Base-by-base conservation (phyloP, 495 filamentous ascomycete genomes). In the Aspergillus steynii region DNA sequence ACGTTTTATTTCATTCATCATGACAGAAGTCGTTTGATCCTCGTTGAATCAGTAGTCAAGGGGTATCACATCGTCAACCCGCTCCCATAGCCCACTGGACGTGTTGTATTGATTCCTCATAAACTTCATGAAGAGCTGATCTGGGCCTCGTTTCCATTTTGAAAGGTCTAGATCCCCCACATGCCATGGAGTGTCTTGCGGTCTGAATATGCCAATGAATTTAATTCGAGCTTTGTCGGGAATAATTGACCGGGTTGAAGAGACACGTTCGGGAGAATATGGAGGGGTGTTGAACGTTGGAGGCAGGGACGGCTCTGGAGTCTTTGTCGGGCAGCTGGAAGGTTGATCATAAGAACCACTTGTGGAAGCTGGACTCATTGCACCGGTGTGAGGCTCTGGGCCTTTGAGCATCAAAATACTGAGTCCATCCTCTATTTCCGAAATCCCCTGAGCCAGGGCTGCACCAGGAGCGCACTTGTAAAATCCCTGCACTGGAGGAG, bases 401-500 rank as follows among this genome's bases (percentile, higher is more conserved):
- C 9, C 9, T 42, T 42, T 3, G 31, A 4, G 37, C 37, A 42
- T 42, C 3, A 12, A 10, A 42, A 8, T 15, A 14, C 37, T 42
- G 14, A 42, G 5, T 8, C 1, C 10, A 34, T 78, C 76, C 49
- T 78, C 76, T 0, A 77, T 10, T n/a, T 53, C 55, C 53, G 74
- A 71, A 15, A 74, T 50, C 3, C 14, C 42, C 29, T 69, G 68
- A 0, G 57, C 64, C 2, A 74, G 27, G 4, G 52, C 56, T 20
- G 58, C 62, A 3, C 56, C 68, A 1, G 63, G 53, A 0, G 55
- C 25, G 29, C 64, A 65, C 29, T 68, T 68, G 29, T 67, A 72
- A 28, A 77, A 68, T 0, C 72, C 76, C 37, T 77, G 70, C 10
- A 76, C 51, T 4, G 52, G 68, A n/a, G 70, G 74, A n/a, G 67